A percentile compares a stretch with the other conserved stretches of the same genome.
phyloP scores from a whole-genome alignment of 805 yeast genomes.

The Helenozyma baotianmanensis region DNA sequence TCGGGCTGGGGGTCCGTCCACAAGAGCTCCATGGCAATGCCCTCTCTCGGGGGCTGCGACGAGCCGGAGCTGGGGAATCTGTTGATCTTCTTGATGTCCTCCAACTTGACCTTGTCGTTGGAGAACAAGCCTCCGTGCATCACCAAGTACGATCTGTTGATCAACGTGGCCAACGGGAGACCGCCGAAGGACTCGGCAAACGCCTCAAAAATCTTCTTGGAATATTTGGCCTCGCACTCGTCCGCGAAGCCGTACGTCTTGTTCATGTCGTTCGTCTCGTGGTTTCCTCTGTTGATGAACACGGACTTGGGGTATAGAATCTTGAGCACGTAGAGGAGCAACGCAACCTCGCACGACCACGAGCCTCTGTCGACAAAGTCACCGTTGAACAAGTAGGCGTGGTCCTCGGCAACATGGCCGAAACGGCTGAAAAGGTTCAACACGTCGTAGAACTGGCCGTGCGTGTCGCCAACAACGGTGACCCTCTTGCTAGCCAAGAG shows the following conservation, averaged over 20 bases:
- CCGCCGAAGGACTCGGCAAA: constrained; percentile 83
- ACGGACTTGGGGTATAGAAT: constrained; percentile 65
- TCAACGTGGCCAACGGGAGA: constrained; percentile 79
- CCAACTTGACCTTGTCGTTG: constrained; percentile 62
- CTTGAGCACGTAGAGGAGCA: constrained; percentile 72
- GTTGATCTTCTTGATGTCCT: constrained; percentile 68
- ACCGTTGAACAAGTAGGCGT: constrained; percentile 86
- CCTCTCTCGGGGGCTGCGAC: constrained; percentile 84
- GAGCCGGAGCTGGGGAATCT: constrained; percentile 51
- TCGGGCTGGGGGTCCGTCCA: constrained; percentile 94
- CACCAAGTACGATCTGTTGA: constrained; percentile 74
- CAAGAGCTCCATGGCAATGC: constrained; percentile 90
- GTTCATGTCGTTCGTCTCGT: constrained; percentile 96
- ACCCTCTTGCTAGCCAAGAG: constrained; percentile 37
- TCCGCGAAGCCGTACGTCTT: constrained; percentile 95
- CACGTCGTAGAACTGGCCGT: constrained; percentile 92
- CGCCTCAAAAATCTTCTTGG: constrained; percentile 71
- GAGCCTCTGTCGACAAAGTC: constrained; percentile 98
- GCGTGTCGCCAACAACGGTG: constrained; percentile 96
- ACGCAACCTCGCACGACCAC: constrained; percentile 96
- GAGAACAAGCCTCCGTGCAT: constrained; percentile 97
- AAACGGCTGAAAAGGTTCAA: constrained; percentile 70
- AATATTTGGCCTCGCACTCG: constrained; percentile 88
- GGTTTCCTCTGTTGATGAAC: constrained; percentile 89
- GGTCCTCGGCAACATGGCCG: constrained; percentile 65